These are phyloP conservation scores for Jamesozyma jinghongensis DNA, from an alignment of 805 yeast genomes.

Conservation along the genomic window DNA sequence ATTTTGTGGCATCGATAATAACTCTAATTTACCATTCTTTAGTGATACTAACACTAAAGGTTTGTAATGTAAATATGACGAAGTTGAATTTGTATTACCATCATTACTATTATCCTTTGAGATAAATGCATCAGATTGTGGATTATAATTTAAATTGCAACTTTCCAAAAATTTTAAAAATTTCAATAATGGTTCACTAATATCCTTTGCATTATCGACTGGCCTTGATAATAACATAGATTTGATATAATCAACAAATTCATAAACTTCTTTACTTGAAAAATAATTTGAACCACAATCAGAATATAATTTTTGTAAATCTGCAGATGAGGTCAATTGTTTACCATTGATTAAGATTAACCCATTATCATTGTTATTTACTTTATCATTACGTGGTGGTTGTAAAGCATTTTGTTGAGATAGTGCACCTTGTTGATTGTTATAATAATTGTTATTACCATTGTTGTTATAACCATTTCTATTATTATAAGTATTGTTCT, in stretches of 20 bases:
- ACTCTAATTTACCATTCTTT: slow-evolving; percentile 61
- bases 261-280: slow-evolving; percentile 35
- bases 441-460: slow-evolving; percentile 2
- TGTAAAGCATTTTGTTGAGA: neutral
- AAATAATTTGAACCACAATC: slow-evolving; percentile 47
- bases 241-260: slow-evolving; percentile 33
- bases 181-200: slow-evolving; percentile 24
- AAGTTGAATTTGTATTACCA: slow-evolving; percentile 6
- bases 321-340: slow-evolving; percentile 50
- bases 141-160: slow-evolving; percentile 38
- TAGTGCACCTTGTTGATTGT: too few species aligned
- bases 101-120: slow-evolving; percentile 12
- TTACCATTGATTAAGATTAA: slow-evolving; percentile 42
- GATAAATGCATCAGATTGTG: slow-evolving; percentile 30
- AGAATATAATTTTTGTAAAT: slow-evolving; percentile 40
- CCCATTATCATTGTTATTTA: slow-evolving; percentile 36
- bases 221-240: slow-evolving; percentile 9
- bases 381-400: neutral
- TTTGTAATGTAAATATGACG: slow-evolving; percentile 28
- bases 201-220: slow-evolving; percentile 4
- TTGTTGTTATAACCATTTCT: neutral
- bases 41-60: slow-evolving; percentile 41
- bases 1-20: slow-evolving; percentile 57
- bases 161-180: slow-evolving; percentile 35
- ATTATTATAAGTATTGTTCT: neutral